Conservation (phyloP, 805 yeast species). For the Saccharomycopsis amapae region DNA sequence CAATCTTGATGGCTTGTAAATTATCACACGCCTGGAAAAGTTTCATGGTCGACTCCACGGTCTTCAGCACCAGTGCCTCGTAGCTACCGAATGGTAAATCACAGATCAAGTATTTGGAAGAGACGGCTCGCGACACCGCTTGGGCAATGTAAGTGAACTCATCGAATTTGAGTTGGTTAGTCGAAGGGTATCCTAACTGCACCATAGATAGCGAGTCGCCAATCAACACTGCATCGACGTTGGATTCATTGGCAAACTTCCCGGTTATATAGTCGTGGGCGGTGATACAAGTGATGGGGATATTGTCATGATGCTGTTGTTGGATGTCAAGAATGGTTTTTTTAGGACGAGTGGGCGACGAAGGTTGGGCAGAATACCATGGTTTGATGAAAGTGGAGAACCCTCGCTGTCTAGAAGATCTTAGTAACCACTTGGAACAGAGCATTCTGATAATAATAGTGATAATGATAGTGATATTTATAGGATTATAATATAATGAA, state of each 20-base stretch:
- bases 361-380: not conserved
- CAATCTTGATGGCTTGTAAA: conserved; percentile 62
- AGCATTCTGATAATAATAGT: too few species aligned
- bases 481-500: too few species aligned
- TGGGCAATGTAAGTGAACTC: conserved; percentile 72
- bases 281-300: conserved; percentile 55
- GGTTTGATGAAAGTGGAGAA: not conserved
- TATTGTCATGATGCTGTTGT: conserved; percentile 27
- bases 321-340: conserved; percentile 36
- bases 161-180: conserved; percentile 69
- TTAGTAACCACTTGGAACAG: too few species aligned
- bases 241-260: conserved; percentile 55
- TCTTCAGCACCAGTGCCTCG: conserved; percentile 58
- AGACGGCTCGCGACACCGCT: conserved; percentile 69
- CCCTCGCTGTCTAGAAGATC: too few species aligned
- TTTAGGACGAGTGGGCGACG: conserved; percentile 8
- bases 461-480: too few species aligned
- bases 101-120: conserved; percentile 60
- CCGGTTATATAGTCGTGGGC: conserved; percentile 85
- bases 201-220: conserved; percentile 96
- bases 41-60: conserved; percentile 48
- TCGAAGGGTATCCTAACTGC: conserved; percentile 69
- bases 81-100: conserved; percentile 88
- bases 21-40: conserved; percentile 56
- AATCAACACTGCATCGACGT: conserved; percentile 63